Conservation (phyloP, 2,329 filamentous ascomycete species). For the Colletotrichum limetticola region DNA sequence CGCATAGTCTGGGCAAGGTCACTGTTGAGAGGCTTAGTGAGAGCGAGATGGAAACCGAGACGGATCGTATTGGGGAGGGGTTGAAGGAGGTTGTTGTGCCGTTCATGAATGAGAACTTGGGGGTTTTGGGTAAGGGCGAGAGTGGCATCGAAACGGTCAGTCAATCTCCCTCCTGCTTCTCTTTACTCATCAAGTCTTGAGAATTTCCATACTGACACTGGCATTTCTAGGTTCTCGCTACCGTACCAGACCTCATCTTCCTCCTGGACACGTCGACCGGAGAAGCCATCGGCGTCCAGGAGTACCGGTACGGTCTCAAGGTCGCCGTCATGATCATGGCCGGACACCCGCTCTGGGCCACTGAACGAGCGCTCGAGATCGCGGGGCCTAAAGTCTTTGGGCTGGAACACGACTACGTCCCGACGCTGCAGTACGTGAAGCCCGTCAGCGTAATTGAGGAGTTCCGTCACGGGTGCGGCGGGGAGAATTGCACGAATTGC, state of each 20-base stretch:
- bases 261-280: slow-evolving; percentile 50
- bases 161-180: neutral
- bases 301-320: slow-evolving; percentile 45
- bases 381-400: slow-evolving; percentile 37
- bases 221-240: slow-evolving; percentile 43
- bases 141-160: slow-evolving; percentile 39
- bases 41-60: slow-evolving; percentile 44
- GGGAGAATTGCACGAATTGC: neutral
- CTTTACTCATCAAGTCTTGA: too few relatives aligned
- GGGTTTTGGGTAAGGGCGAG: slow-evolving; percentile 31
- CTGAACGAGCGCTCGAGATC: slow-evolving; percentile 37
- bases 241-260: slow-evolving; percentile 54
- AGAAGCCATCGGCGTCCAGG: slow-evolving; percentile 49
- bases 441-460: slow-evolving; percentile 35
- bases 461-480: slow-evolving; percentile 4
- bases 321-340: slow-evolving; percentile 38
- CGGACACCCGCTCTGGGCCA: slow-evolving; percentile 24
- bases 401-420: slow-evolving; percentile 33
- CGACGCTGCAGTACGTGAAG: slow-evolving; percentile 28
- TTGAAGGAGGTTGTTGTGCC: slow-evolving; percentile 32
- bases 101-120: slow-evolving; percentile 38
- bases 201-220: neutral
- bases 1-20: slow-evolving; percentile 53
- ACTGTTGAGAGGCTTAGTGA: slow-evolving; percentile 51
- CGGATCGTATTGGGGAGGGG: slow-evolving; percentile 44